Conservation (phyloP, 352 stramenopile genomes). For the Phytopythium kandeliae region DNA sequence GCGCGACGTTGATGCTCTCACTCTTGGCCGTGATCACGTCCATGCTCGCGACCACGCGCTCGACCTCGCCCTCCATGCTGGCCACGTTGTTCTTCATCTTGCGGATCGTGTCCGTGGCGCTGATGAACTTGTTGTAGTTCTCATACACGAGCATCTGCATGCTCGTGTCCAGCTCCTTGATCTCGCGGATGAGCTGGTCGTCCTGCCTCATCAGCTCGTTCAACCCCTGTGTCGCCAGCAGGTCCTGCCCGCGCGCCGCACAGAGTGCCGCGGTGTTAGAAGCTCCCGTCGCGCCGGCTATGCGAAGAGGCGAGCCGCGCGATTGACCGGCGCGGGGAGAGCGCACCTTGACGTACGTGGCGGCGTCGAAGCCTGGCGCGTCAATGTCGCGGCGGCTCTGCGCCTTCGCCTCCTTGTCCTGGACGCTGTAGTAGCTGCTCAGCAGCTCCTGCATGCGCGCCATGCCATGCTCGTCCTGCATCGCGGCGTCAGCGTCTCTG, state of each 20-base stretch:
- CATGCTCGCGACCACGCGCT: constrained; percentile 83
- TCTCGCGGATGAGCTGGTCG: constrained; percentile 81
- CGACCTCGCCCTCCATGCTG: constrained; percentile 88
- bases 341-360: constrained; percentile 72
- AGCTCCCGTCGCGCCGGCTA: background rate
- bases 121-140: constrained; percentile 99
- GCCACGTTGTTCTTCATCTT: constrained; percentile 94
- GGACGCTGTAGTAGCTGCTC: constrained; percentile 84
- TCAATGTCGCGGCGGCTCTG: constrained; percentile 74
- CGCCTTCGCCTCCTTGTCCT: constrained; percentile 65
- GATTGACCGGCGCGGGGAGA: too few species aligned
- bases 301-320: too few species aligned
- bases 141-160: constrained; percentile 99
- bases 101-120: constrained; percentile 98
- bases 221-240: constrained; percentile 54
- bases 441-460: constrained; percentile 86
- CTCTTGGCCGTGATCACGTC: constrained; percentile 84
- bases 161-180: constrained; percentile 95
- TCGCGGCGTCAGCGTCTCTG: background rate
- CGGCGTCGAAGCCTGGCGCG: constrained; percentile 56
- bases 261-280: too few species aligned
- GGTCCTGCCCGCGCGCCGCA: constrained; percentile 32
- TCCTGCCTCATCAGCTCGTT: constrained; percentile 70
- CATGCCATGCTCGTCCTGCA: constrained; percentile 61
- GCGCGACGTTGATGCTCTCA: constrained; percentile 82